A percentile compares a stretch with the other conserved stretches of the same genome.
Evolutionary conservation across 2,329 filamentous ascomycete species (phyloP).

Genomic region (Aspergillus tanneri): DNA sequence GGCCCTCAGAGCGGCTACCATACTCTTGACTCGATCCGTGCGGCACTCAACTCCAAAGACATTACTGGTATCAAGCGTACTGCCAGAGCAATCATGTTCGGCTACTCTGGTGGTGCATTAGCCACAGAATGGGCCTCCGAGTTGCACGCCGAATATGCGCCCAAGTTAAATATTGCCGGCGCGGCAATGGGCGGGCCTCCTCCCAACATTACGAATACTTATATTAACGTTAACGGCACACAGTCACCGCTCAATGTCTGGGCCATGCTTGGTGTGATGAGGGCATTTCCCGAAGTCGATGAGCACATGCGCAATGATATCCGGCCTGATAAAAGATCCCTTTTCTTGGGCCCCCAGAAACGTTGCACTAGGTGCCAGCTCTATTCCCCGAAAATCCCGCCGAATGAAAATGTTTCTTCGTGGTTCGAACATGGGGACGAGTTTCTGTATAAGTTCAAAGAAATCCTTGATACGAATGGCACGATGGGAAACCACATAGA

Average conservation of each 20-base stretch:
- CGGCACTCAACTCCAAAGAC: constrained; percentile 29
- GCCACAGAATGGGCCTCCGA: constrained; percentile 53
- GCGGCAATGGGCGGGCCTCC: constrained; percentile 49
- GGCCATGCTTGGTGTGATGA: constrained; percentile 16
- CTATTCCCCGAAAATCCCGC: neutral
- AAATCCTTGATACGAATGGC: neutral
- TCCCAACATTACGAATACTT: constrained; percentile 34
- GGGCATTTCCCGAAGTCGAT: constrained; percentile 8
- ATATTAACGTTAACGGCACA: neutral
- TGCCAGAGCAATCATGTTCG: constrained; percentile 46
- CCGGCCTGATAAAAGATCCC: neutral
- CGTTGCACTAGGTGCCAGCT: neutral
- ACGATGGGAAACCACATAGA: constrained; percentile 4
- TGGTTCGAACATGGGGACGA: constrained; percentile 5
- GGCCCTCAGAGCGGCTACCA: constrained; percentile 43
- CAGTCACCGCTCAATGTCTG: constrained; percentile 4
- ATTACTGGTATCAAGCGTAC: constrained; percentile 24
- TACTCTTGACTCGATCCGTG: constrained; percentile 42
- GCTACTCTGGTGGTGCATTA: constrained; percentile 53
- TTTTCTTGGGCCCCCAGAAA: neutral
- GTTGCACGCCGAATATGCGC: constrained; percentile 50
- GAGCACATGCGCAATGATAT: constrained; percentile 7
- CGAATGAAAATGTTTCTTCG: neutral
- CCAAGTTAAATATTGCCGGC: constrained; percentile 48
- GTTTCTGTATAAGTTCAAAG: constrained; percentile 5